These are phyloP conservation scores for Hydrangea macrophylla DNA, from an alignment of 148 eudicot species.

Conservation along the genomic window DNA sequence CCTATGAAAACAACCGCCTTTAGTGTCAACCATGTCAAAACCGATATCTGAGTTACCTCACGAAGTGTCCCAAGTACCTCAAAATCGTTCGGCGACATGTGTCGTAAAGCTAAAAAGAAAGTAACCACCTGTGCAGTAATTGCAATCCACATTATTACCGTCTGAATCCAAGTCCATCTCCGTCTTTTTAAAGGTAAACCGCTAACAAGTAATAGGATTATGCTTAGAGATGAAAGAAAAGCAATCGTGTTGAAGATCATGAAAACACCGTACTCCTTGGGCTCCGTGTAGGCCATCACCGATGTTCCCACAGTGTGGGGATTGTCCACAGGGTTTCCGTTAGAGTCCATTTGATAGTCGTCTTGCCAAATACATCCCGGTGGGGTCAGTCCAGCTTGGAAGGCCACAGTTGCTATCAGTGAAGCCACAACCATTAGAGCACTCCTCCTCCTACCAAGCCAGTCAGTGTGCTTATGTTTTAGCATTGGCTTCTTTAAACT, in stretches of 20 bases:
- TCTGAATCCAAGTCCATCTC: constrained; percentile 25
- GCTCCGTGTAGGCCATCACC: constrained; percentile 18
- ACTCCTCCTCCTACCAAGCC: constrained; percentile 19
- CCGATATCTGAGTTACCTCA: constrained; percentile 21
- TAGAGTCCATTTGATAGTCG: neutral
- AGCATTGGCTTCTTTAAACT: neutral
- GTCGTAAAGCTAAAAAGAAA: constrained; percentile 8
- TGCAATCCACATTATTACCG: constrained; percentile 29
- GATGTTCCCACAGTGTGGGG: constrained; percentile 24
- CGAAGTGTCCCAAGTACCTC: neutral
- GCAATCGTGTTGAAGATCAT: constrained; percentile 27
- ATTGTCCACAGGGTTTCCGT: constrained; percentile 6
- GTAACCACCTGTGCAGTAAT: constrained; percentile 19
- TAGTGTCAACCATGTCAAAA: constrained; percentile 21
- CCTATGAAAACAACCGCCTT: constrained; percentile 21
- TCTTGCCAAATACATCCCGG: constrained; percentile 32
- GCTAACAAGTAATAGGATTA: constrained; percentile 25
- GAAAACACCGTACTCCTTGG: constrained; percentile 10
- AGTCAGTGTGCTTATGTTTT: constrained; percentile 14
- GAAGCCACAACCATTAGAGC: constrained; percentile 34
- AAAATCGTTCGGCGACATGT: constrained; percentile 10
- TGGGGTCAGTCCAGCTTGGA: constrained; percentile 34
- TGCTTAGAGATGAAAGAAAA: constrained; percentile 24
- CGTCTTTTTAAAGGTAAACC: constrained; percentile 24
- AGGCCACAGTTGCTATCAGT: constrained; percentile 29